Conservation (phyloP, 176 grass and related monocot genomes). For the Secale cereale region DNA sequence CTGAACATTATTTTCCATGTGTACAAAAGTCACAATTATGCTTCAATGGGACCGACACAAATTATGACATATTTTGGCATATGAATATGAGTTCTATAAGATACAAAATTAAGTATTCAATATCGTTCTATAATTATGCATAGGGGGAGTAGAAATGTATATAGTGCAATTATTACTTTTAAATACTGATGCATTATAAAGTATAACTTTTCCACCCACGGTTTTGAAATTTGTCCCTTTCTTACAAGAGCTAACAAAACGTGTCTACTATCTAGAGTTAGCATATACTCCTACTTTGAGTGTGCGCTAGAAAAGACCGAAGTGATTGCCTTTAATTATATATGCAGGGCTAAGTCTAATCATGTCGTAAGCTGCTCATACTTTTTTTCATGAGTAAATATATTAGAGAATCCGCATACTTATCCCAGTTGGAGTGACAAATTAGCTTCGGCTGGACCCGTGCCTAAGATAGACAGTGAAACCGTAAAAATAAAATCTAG, state of each 20-base stretch:
- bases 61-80: not conserved
- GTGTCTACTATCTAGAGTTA: not conserved
- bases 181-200: not conserved
- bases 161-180: too few species aligned
- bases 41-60: too few species aligned
- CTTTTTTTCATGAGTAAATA: not conserved
- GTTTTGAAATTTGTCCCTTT: not conserved
- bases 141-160: not conserved
- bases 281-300: not conserved
- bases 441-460: not conserved
- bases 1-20: too few species aligned
- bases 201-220: not conserved
- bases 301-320: not conserved
- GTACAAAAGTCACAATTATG: too few species aligned
- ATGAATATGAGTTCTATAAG: not conserved
- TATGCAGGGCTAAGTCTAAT: not conserved
- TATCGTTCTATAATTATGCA: not conserved
- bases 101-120: not conserved
- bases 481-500: too few species aligned
- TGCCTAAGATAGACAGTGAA: too few species aligned
- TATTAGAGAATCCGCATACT: not conserved
- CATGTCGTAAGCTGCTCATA: not conserved
- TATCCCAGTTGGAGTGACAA: not conserved
- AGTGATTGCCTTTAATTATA: not conserved
- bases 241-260: not conserved